Percentiles rank a stretch among this genome's conserved stretches.
Evolutionary conservation across 345 rosid species (phyloP).

Genomic region (Murraya paniculata): DNA sequence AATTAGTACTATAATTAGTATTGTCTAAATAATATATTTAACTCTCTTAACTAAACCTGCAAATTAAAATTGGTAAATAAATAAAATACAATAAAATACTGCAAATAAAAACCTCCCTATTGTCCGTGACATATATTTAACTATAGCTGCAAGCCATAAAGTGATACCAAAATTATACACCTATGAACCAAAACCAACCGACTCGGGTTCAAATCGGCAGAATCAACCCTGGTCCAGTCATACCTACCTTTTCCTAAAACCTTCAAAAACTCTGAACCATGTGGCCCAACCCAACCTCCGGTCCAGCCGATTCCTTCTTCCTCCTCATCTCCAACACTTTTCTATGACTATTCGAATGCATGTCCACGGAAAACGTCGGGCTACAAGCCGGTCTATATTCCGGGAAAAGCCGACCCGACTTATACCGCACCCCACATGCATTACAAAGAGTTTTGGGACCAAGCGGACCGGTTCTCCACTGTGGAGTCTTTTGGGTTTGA

Average conservation of each 20-base stretch:
- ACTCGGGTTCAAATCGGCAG: slow-evolving; percentile 10
- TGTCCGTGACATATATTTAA: slow-evolving; percentile 2
- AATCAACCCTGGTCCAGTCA: not conserved
- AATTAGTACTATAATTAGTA: not conserved
- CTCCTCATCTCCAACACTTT: slow-evolving; percentile 55
- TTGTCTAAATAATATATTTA: not conserved
- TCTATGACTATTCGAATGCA: slow-evolving; percentile 56
- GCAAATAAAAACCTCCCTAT: not conserved
- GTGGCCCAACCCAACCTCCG: slow-evolving; percentile 23
- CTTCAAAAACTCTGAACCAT: slow-evolving; percentile 35
- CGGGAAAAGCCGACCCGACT: slow-evolving; percentile 60
- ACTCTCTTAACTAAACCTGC: not conserved
- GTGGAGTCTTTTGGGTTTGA: slow-evolving; percentile 56
- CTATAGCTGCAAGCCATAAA: not conserved
- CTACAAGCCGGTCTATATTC: slow-evolving; percentile 68
- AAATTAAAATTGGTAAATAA: not conserved
- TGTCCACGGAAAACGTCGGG: slow-evolving; percentile 43
- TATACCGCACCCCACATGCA: slow-evolving; percentile 60
- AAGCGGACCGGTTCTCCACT: slow-evolving; percentile 61
- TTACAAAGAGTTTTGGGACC: slow-evolving; percentile 61
- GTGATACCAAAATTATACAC: not conserved
- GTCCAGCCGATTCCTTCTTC: slow-evolving; percentile 26
- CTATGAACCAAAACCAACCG: not conserved
- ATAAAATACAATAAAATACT: slow-evolving; percentile 3
- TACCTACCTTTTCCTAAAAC: slow-evolving; percentile 11